Evolutionary conservation across 2,329 filamentous ascomycete genomes (phyloP), one percentile per base, ranked within the genome.

Genomic region (Exutisphaerella laricina): DNA sequence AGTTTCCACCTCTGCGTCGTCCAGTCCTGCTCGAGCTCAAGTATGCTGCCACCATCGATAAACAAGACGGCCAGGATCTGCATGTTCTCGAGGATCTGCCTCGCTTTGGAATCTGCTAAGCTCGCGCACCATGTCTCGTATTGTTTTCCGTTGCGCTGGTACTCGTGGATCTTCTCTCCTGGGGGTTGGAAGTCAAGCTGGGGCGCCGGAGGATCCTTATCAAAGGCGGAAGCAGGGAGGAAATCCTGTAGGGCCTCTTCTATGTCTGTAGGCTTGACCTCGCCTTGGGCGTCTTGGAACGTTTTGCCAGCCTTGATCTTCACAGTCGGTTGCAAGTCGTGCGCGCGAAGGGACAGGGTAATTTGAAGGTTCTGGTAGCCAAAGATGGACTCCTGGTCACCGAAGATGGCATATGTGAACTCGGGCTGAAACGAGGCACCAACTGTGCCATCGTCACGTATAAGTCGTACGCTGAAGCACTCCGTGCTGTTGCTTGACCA

Each of bases 371-470:
- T 80, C 62, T 88, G 82, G 71, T 96, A 95, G 26, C 90, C 90
- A 57, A 94, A 89, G 51, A 97, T 90, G 21, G 76, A 78, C 66
- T 98, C 88, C 6, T 92, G 83, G n/a, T 97, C 84, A 58, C 88
- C 88, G 56, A 97, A 96, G 51, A 98, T 84, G 1, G 87, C 73
- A 65, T 97, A 95, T 13, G 90, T 96, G 64, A 89, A 94, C 59
- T 79, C 78, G 0, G 92, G 94, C 48, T 86, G 75, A 65, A 98
- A 97, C 4, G 54, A 38, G 6, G 47, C 42, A 9, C 43, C 41
- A 26, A 71, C 70, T 5, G 66, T 66, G 13, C 70, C 64, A 4
- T 70, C 66, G 8, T 76, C 71, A 29, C 70, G 68, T 13, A 78
- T 67, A 25, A 85, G 71, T 39, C 76, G 78, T 56, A 88, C 73